phyloP scores from a whole-genome alignment of 768 basidiomycete genomes.

The Lyophyllum atratum region DNA sequence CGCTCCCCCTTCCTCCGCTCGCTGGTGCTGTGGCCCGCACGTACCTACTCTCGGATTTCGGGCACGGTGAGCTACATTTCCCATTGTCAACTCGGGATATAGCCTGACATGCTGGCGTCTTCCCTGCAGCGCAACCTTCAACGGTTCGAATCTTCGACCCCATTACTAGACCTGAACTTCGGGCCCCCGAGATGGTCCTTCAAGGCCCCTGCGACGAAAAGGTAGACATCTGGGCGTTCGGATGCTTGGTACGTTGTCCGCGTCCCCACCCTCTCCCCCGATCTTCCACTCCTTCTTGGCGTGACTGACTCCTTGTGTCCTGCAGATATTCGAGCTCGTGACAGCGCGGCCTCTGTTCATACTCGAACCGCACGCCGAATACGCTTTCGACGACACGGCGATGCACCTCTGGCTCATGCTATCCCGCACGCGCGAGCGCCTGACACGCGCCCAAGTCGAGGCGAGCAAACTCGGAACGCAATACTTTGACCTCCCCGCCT shows the following conservation, averaged over 20 bases:
- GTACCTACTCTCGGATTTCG: slow-evolving; percentile 29
- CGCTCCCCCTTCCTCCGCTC: slow-evolving; percentile 24
- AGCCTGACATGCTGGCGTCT: not conserved
- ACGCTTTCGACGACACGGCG: not conserved
- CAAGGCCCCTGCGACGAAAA: slow-evolving; percentile 25
- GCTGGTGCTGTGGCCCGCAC: slow-evolving; percentile 20
- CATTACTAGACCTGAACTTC: slow-evolving; percentile 23
- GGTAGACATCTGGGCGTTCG: slow-evolving; percentile 33
- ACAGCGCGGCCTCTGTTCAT: slow-evolving; percentile 10
- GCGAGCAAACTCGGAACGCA: slow-evolving; percentile 8
- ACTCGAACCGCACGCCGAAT: not conserved
- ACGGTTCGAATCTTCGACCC: slow-evolving; percentile 11
- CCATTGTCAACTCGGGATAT: too few species aligned
- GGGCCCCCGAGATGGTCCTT: slow-evolving; percentile 30
- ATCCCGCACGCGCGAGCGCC: slow-evolving; percentile 1
- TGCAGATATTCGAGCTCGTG: slow-evolving; percentile 19
- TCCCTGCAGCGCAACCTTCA: slow-evolving; percentile 17
- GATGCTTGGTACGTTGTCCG: slow-evolving; percentile 25
- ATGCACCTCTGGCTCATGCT: not conserved
- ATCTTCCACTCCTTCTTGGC: too few species aligned
- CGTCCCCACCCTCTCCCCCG: not conserved
- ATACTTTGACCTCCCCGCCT: slow-evolving; percentile 12
- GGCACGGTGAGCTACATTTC: slow-evolving; percentile 20
- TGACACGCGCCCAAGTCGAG: not conserved
- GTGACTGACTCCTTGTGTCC: not conserved